Base-by-base conservation (phyloP, 768 basidiomycete species). In the Pulveroboletus sp. region DNA sequence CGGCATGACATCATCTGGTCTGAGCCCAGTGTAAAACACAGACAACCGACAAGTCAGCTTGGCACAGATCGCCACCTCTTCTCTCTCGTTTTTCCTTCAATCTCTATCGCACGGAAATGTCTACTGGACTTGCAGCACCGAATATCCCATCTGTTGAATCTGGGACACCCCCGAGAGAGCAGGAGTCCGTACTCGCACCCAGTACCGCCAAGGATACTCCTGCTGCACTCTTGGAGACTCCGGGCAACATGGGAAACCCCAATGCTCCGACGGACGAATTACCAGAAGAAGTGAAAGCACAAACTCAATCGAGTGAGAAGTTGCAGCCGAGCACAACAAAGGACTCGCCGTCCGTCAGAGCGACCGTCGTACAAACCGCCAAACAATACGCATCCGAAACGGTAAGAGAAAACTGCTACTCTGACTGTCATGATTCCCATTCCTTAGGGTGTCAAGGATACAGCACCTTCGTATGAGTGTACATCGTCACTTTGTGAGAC, bases 1-100 rank as follows among this genome's bases (percentile, higher is more conserved):
- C 60, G 60, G 57, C 57, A 63, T 63, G 62, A 63, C 62, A 65
- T 63, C 62, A 63, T 34, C 48, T 47, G 38, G 57, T 45, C 61
- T 31, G 4, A 36, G 60, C 45, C 27, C 27, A 38, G 13, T 31
- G 11, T 43, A 34, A 51, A 39, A 46, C 20, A n/a, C 29, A 12
- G 29, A 19, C 32, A 39, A 13, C 36, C 16, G 20, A 29, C 35
- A 8, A 14, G 10, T 4, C 23, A 20, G 48, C 29, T 52, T 49
- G 37, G 37, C 43, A 49, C 32, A 49, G 42, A 31, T 43, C 38
- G 6, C 55, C 37, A 41, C 29, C 6, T 24, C 30, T 27, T 26
- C 27, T 22, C 20, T 31, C 27, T 34, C 19, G 14, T 30, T 8
- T 36, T 22, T 39, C 22, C 7, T 12, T 30, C n/a, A 14, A 17